Evolutionary conservation across 768 basidiomycete species (phyloP).

Genomic region (Termitomyces sp.): DNA sequence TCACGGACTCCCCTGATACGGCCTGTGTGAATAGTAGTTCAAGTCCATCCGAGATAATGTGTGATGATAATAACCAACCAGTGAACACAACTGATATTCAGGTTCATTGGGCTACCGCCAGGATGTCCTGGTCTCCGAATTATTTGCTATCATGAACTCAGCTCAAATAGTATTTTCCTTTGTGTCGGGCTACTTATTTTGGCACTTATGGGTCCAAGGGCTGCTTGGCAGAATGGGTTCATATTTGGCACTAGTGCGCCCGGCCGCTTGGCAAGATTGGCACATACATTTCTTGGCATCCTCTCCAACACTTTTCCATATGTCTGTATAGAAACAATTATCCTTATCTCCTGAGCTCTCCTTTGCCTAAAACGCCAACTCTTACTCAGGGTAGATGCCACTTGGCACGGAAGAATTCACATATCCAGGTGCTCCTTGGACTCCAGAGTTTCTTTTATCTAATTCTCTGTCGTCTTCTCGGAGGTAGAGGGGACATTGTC

Average conservation of each 20-base stretch:
- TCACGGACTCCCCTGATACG: no score
- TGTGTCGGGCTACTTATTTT: not conserved
- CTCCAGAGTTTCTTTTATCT: not conserved
- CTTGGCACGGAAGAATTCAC: not conserved
- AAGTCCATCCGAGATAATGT: not conserved
- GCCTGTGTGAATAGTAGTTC: no score
- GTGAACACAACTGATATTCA: not conserved
- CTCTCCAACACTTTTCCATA: not conserved
- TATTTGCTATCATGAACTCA: not conserved
- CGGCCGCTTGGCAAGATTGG: not conserved
- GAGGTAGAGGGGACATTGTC: not conserved
- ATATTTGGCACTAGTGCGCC: conserved; percentile 3
- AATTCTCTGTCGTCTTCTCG: not conserved
- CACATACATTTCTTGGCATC: not conserved
- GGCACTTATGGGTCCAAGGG: no score
- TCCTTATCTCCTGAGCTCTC: not conserved
- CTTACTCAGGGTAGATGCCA: not conserved
- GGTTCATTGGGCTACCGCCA: not conserved
- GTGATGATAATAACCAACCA: no score
- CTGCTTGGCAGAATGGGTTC: no score
- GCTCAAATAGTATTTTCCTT: conserved; percentile 1
- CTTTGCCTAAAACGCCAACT: not conserved
- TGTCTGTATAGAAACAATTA: not conserved
- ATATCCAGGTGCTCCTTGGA: not conserved
- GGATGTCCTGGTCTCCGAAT: not conserved